Evolutionary conservation across 2,329 filamentous ascomycete species (phyloP).

Genomic region (Dactylonectria estremocensis): DNA sequence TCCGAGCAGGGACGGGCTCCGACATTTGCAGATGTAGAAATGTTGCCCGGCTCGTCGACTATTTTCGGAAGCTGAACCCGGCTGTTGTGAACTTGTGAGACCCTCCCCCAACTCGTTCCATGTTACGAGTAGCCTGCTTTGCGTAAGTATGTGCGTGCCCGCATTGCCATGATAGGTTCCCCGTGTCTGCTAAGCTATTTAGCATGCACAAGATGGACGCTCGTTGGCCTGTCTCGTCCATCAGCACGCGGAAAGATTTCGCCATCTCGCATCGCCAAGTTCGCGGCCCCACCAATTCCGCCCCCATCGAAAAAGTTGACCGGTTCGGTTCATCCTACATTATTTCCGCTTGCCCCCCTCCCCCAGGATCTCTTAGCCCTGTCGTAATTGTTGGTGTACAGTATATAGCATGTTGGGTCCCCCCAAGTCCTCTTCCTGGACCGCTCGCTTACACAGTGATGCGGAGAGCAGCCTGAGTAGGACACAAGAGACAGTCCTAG

Average conservation of each 20-base stretch:
- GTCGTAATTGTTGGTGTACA: not conserved
- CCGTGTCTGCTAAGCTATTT: not conserved
- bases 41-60: constrained; percentile 16
- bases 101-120: constrained; percentile 1
- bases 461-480: not conserved
- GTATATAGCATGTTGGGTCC: not conserved
- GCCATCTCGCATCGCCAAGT: constrained; percentile 27
- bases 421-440: not conserved
- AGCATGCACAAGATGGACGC: not conserved
- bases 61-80: constrained; percentile 23
- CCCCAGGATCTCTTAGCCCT: not conserved
- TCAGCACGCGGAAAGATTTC: constrained; percentile 23
- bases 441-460: not conserved
- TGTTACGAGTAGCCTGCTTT: not conserved
- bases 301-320: not conserved
- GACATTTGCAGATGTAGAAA: constrained; percentile 9
- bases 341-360: not conserved
- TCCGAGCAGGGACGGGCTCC: not conserved
- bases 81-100: constrained; percentile 22
- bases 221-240: not conserved
- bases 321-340: not conserved
- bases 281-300: constrained; percentile 34
- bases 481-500: not conserved
- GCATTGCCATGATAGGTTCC: not conserved
- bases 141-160: not conserved